These are phyloP conservation scores for Trifolium dubium DNA, from an alignment of 306 rosid genomes.

Conservation along the genomic window DNA sequence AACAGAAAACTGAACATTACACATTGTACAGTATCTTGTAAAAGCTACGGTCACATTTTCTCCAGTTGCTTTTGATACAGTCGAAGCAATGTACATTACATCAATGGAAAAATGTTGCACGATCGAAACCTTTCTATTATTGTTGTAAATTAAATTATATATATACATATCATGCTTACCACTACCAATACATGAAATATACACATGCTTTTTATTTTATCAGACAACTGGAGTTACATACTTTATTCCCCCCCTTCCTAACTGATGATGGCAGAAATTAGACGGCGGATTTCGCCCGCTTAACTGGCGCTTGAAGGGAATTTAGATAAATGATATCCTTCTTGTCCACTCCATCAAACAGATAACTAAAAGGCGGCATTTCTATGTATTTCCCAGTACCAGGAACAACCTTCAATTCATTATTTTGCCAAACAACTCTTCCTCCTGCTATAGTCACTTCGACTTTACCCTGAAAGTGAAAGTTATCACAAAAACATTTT, in stretches of 20 bases:
- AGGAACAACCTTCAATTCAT: slow-evolving; percentile 75
- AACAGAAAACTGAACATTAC: slow-evolving; percentile 25
- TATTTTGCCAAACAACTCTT: slow-evolving; percentile 88
- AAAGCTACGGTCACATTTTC: not conserved
- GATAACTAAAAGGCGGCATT: slow-evolving; percentile 69
- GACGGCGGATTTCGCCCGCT: slow-evolving; percentile 52
- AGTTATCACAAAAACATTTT: slow-evolving; percentile 11
- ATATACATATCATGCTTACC: slow-evolving; percentile 18
- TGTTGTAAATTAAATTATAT: not conserved
- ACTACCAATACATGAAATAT: not conserved
- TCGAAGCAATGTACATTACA: slow-evolving; percentile 34
- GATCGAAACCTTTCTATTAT: not conserved
- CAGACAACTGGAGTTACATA: not conserved
- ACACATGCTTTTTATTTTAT: slow-evolving; percentile 27
- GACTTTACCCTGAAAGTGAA: slow-evolving; percentile 70
- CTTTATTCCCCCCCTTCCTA: not conserved
- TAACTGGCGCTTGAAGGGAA: slow-evolving; percentile 73
- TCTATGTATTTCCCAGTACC: slow-evolving; percentile 78
- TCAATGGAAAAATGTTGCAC: slow-evolving; percentile 9
- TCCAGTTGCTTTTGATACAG: not conserved
- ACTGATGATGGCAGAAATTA: slow-evolving; percentile 17
- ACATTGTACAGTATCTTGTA: slow-evolving; percentile 18
- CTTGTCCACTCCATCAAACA: slow-evolving; percentile 73
- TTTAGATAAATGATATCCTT: slow-evolving; percentile 67
- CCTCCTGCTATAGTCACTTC: slow-evolving; percentile 94